phyloP scores from a whole-genome alignment of 2,329 filamentous ascomycete species.

The Drechslera avenae region DNA sequence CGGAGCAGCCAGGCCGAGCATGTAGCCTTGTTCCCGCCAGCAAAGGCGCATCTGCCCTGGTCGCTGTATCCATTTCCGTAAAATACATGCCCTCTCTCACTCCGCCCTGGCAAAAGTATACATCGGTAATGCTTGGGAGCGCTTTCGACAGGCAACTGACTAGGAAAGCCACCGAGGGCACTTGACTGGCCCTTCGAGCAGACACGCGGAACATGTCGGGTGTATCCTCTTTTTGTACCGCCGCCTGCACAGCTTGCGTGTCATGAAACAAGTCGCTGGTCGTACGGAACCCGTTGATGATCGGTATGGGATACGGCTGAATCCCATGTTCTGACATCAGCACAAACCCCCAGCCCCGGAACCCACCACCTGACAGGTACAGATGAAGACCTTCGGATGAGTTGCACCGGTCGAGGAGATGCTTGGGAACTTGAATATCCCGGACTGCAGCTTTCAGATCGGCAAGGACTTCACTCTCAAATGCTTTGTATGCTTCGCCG shows the following conservation, averaged over 20 bases:
- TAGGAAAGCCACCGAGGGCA: constrained; percentile 80
- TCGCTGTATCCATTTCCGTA: constrained; percentile 64
- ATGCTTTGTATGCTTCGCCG: constrained; percentile 52
- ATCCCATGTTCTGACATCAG: constrained; percentile 78
- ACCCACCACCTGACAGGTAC: constrained; percentile 88
- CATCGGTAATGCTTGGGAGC: constrained; percentile 69
- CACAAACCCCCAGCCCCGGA: constrained; percentile 88
- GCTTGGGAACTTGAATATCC: constrained; percentile 61
- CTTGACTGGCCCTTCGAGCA: constrained; percentile 76
- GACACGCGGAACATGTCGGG: constrained; percentile 72
- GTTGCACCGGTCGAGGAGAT: constrained; percentile 49
- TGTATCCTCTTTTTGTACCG: constrained; percentile 47
- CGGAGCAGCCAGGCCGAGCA: constrained; percentile 54
- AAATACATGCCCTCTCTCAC: constrained; percentile 85
- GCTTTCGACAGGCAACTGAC: constrained; percentile 74
- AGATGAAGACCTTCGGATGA: constrained; percentile 57
- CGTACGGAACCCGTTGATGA: constrained; percentile 79
- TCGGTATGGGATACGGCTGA: constrained; percentile 80
- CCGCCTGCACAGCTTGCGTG: constrained; percentile 53
- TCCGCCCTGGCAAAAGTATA: constrained; percentile 85
- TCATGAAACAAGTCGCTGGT: constrained; percentile 65
- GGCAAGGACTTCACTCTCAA: constrained; percentile 60
- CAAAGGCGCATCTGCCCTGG: constrained; percentile 71
- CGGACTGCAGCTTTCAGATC: constrained; percentile 67
- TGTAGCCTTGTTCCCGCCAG: constrained; percentile 63